These are phyloP conservation scores for Puya raimondii DNA, from an alignment of 176 grass and related monocot genomes.

Conservation along the genomic window DNA sequence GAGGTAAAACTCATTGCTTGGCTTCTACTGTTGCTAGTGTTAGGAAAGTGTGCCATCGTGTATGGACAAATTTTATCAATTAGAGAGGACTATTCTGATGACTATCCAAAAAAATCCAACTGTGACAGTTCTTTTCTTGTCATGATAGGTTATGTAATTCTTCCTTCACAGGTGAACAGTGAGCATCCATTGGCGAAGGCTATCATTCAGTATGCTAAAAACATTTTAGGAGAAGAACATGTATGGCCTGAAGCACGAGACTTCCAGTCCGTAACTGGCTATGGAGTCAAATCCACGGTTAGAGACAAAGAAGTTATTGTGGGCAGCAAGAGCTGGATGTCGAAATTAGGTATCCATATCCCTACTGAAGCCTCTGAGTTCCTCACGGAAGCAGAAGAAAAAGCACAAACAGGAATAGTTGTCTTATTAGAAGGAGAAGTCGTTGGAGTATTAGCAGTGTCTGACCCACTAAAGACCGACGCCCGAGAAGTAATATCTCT, in stretches of 20 bases:
- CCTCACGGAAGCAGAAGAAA: constrained; percentile 61
- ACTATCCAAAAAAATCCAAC: neutral
- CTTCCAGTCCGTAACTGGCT: constrained; percentile 70
- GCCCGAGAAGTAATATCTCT: constrained; percentile 66
- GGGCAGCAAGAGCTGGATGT: constrained; percentile 84
- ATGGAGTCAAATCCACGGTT: constrained; percentile 58
- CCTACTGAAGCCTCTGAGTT: constrained; percentile 57
- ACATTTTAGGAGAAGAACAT: constrained; percentile 36
- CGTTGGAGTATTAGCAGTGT: constrained; percentile 68
- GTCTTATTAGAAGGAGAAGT: constrained; percentile 58
- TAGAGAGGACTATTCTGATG: neutral
- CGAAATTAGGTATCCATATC: constrained; percentile 43
- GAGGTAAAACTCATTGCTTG: constrained; percentile 36
- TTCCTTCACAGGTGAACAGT: constrained; percentile 60
- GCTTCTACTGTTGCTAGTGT: too few relatives aligned
- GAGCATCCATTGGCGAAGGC: constrained; percentile 89
- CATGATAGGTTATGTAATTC: neutral
- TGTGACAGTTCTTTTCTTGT: neutral
- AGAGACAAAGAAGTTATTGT: constrained; percentile 38
- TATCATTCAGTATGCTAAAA: constrained; percentile 66
- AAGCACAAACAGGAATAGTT: constrained; percentile 62
- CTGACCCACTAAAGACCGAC: constrained; percentile 73
- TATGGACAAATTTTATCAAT: neutral
- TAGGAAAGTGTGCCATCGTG: neutral
- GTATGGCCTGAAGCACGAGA: constrained; percentile 60